Evolutionary conservation across 352 stramenopile species (phyloP).

Genomic region (Pythium volutum): DNA sequence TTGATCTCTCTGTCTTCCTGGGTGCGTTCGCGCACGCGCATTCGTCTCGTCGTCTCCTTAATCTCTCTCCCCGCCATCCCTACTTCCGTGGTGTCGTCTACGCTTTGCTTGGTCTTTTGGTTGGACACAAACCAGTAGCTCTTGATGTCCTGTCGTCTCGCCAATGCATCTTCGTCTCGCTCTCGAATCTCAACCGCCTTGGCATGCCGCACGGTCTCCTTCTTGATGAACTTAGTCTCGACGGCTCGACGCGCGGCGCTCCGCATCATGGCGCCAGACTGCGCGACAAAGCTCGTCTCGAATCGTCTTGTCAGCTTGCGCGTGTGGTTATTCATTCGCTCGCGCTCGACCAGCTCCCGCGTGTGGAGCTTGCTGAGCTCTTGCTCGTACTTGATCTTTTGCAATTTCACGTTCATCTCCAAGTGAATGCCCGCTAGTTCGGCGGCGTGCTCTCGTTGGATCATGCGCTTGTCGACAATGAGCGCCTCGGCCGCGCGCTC

Average conservation of each 20-base stretch:
- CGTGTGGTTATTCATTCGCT: slow-evolving; percentile 38
- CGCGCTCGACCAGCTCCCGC: slow-evolving; percentile 42
- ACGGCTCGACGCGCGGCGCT: slow-evolving; percentile 45
- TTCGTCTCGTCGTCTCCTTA: slow-evolving; percentile 22
- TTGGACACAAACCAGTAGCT: slow-evolving; percentile 69
- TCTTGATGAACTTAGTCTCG: slow-evolving; percentile 28
- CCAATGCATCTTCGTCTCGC: slow-evolving; percentile 36
- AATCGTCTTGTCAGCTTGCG: slow-evolving; percentile 51
- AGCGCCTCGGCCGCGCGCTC: slow-evolving; percentile 60
- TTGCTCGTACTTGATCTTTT: slow-evolving; percentile 56
- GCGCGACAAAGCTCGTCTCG: slow-evolving; percentile 47
- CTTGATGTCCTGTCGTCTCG: slow-evolving; percentile 52
- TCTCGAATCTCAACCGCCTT: slow-evolving; percentile 25
- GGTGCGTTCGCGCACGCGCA: slow-evolving; percentile 36
- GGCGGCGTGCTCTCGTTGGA: slow-evolving; percentile 56
- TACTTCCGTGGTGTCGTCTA: slow-evolving; percentile 21
- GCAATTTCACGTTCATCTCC: slow-evolving; percentile 67
- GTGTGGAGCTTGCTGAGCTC: slow-evolving; percentile 44
- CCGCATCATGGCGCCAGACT: slow-evolving; percentile 68
- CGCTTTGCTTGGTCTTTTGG: slow-evolving; percentile 38
- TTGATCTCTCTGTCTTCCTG: slow-evolving; percentile 73
- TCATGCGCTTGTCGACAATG: slow-evolving; percentile 65
- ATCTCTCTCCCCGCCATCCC: slow-evolving; percentile 8
- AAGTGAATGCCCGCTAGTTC: slow-evolving; percentile 57
- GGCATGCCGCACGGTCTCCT: slow-evolving; percentile 32